Evolutionary conservation across 2,329 filamentous ascomycete species (phyloP).

Genomic region (Talaromyces atroroseus): DNA sequence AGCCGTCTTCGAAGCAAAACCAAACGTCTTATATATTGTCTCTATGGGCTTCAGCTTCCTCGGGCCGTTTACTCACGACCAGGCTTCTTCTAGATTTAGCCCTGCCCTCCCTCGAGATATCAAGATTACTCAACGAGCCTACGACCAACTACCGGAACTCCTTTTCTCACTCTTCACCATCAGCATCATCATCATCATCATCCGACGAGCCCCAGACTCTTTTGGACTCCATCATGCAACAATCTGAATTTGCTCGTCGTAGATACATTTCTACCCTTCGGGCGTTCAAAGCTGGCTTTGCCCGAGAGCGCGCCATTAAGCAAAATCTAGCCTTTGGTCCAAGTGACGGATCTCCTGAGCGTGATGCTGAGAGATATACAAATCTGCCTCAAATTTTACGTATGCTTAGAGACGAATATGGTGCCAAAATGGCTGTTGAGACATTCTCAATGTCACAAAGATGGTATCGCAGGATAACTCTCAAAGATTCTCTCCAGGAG

Average conservation of each 20-base stretch:
- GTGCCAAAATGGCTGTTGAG: neutral
- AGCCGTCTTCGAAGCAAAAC: neutral
- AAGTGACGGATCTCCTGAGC: neutral
- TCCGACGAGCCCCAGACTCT: neutral
- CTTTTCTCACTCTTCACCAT: neutral
- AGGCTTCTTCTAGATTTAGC: neutral
- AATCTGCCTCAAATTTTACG: neutral
- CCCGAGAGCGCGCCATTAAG: neutral
- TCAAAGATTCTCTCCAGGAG: neutral
- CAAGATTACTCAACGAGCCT: neutral
- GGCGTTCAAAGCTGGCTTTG: neutral
- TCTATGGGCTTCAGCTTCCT: neutral
- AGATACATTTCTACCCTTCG: neutral
- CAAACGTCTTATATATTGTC: neutral
- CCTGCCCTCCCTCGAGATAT: too few relatives aligned
- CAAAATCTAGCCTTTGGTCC: neutral
- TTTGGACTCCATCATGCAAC: neutral
- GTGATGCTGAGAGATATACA: neutral
- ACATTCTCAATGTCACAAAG: neutral
- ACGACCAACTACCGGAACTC: neutral
- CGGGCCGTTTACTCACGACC: neutral
- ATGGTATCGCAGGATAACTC: neutral
- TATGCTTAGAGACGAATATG: constrained; percentile 1
- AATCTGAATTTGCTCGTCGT: neutral
- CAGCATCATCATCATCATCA: neutral